Base-by-base conservation (phyloP, 345 rosid species). In the Corchorus olitorius region DNA sequence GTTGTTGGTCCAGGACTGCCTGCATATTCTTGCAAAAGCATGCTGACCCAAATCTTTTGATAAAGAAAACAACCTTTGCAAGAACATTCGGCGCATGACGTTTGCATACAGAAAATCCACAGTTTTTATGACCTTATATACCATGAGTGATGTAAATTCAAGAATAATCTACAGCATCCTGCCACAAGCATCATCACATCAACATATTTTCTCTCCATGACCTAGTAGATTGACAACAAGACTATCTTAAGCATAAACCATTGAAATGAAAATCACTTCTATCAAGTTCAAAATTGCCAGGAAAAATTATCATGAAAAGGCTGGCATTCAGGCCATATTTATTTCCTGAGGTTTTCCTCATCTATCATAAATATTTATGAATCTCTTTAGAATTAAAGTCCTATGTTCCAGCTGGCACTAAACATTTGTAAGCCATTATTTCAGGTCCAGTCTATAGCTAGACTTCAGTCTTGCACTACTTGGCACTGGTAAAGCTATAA, bases 161-260 rank as follows among this genome's bases (percentile, higher is more conserved):
- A 62, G 66, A 62, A 33, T 34, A 61, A 61, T 15, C 41, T 61
- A 61, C 65, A 61, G 43, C 65, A 34, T 61, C 65, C 43, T 13
- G 65, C 43, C 65, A 61, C 65, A 61, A 62, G 19, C 19, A 34
- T 62, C 19, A 15, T 14, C 66, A 35, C 7, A 15, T 62, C 66
- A 34, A 62, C 66, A 34, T 34, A 35, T 33, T 61, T 61, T 61
- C 65, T 60, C 65, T 59, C 13, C 41, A 2, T 12, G 17, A 60
- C 65, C 41, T 27, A n/a, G 33, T 5, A 33, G 41, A 60, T 33
- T 33, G 63, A 17, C 3, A 60, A 60, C 41, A 33, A 33, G 65
- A 33, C 7, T 60, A 60, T 33, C 34, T 11, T 17, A 60, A 60
- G 41, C 41, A 13, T 60, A 60, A 60, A 11, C 8, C 4, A 0